Conservation (phyloP, 108 stramenopile genomes). For the Skeletonema menzelii region DNA sequence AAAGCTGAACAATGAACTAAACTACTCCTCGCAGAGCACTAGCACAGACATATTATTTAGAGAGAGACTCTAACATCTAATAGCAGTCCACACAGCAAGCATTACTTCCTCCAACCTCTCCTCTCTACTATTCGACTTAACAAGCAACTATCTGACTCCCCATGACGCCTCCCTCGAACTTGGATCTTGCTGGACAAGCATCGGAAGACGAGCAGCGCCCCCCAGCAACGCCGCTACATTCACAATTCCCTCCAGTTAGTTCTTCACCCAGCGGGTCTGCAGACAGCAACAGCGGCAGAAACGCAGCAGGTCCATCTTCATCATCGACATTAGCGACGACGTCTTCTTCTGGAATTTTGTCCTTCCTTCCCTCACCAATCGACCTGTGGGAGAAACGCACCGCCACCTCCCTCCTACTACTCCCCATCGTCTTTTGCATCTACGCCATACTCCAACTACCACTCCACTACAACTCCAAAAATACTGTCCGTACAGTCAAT, state of each 20-base stretch:
- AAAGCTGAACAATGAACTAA: too few species aligned
- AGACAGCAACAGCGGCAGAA: background rate
- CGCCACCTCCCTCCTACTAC: conserved; percentile 25
- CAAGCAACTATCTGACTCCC: background rate
- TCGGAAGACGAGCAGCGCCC: conserved; percentile 28
- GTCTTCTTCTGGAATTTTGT: conserved; percentile 4
- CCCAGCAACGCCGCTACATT: background rate
- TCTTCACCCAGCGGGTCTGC: background rate
- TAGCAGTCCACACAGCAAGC: too few species aligned
- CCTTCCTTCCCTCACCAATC: conserved; percentile 27
- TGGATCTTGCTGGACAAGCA: conserved; percentile 30
- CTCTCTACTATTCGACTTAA: background rate
- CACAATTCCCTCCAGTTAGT: background rate
- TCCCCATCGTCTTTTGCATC: conserved; percentile 36
- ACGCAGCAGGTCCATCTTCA: background rate
- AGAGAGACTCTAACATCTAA: too few species aligned
- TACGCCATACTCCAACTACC: conserved; percentile 32
- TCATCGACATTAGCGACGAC: background rate
- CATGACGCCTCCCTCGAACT: conserved; percentile 6
- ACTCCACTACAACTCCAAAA: conserved; percentile 26
- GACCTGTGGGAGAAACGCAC: conserved; percentile 26
- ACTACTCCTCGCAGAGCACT: too few species aligned
- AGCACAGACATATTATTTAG: too few species aligned
- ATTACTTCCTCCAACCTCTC: background rate
- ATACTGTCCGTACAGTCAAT: background rate